phyloP scores from a whole-genome alignment of 306 rosid species.

The Betula pendula region DNA sequence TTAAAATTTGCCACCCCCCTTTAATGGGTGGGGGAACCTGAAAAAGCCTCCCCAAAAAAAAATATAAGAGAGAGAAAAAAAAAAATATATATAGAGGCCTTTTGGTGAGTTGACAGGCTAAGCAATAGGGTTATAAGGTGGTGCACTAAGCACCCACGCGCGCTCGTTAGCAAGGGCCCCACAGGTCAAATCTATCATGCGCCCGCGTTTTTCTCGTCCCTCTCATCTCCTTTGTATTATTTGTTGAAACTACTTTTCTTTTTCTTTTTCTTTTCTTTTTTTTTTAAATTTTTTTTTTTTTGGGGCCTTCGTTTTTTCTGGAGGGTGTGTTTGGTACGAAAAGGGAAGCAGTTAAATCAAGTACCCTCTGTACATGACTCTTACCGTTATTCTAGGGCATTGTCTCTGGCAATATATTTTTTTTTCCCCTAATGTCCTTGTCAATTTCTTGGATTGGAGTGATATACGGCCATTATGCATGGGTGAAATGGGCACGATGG shows the following conservation, averaged over 20 bases:
- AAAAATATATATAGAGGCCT: background rate
- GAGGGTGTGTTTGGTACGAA: conserved; percentile 9
- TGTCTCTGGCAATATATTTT: background rate
- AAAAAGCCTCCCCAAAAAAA: conserved; percentile 14
- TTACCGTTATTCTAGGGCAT: conserved; percentile 38
- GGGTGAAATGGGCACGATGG: conserved; percentile 22
- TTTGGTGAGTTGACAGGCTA: conserved; percentile 42
- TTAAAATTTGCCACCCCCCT: conserved; percentile 32
- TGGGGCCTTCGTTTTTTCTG: background rate
- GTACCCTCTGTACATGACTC: conserved; percentile 36
- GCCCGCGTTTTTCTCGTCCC: conserved; percentile 44
- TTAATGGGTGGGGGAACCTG: conserved; percentile 28
- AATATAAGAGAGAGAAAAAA: background rate
- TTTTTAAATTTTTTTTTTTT: background rate
- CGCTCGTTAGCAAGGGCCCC: conserved; percentile 55
- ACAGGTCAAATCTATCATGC: conserved; percentile 51
- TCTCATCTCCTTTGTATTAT: background rate
- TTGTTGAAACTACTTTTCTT: background rate
- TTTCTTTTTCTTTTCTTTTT: background rate
- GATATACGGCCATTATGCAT: background rate
- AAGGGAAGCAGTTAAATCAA: conserved; percentile 39
- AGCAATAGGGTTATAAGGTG: conserved; percentile 41
- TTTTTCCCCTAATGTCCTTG: conserved; percentile 24
- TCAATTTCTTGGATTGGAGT: background rate
- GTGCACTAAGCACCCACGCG: conserved; percentile 61